Percentiles rank a stretch among this genome's conserved stretches.
Evolutionary conservation across 2,329 filamentous ascomycete species (phyloP).

Genomic region (Apiospora hydei): DNA sequence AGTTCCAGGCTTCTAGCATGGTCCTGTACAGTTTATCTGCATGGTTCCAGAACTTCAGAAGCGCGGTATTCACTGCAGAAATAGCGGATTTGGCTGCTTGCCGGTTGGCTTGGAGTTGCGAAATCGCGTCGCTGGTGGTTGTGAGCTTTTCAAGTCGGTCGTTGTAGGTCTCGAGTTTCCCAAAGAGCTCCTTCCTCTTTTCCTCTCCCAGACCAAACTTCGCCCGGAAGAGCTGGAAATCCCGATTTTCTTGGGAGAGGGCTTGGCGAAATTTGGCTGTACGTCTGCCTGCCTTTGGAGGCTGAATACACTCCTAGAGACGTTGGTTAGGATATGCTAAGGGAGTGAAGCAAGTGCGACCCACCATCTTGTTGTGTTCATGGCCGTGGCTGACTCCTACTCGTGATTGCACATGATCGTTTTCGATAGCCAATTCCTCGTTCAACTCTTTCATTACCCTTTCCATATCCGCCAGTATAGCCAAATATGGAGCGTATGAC

Average conservation of each 20-base stretch:
- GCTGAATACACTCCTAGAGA: background rate
- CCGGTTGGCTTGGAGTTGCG: slow-evolving; percentile 5
- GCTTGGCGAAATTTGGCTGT: background rate
- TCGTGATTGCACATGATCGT: slow-evolving; percentile 9
- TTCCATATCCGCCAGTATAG: slow-evolving; percentile 23
- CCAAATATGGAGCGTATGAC: slow-evolving; percentile 23
- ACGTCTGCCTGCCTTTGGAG: background rate
- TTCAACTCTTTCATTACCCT: slow-evolving; percentile 25
- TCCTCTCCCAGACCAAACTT: slow-evolving; percentile 25
- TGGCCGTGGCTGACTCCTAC: background rate
- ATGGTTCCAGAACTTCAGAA: slow-evolving; percentile 38
- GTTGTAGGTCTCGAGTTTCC: slow-evolving; percentile 25
- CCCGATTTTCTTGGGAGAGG: slow-evolving; percentile 2
- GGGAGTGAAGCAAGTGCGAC: background rate
- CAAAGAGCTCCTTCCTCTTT: slow-evolving; percentile 10
- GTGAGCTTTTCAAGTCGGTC: slow-evolving; percentile 25
- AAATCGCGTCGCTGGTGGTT: slow-evolving; percentile 21
- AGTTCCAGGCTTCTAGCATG: slow-evolving; percentile 11
- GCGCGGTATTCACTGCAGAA: slow-evolving; percentile 27
- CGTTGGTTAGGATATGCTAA: background rate
- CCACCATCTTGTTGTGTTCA: background rate
- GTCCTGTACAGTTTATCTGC: slow-evolving; percentile 30
- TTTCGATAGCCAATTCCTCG: slow-evolving; percentile 23
- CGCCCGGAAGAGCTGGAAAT: slow-evolving; percentile 22
- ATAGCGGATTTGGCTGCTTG: background rate